Evolutionary conservation across 1,139 yeast species (phyloP), one percentile per base, ranked within the genome.

Genomic region (Geotrichum aggregatum): DNA sequence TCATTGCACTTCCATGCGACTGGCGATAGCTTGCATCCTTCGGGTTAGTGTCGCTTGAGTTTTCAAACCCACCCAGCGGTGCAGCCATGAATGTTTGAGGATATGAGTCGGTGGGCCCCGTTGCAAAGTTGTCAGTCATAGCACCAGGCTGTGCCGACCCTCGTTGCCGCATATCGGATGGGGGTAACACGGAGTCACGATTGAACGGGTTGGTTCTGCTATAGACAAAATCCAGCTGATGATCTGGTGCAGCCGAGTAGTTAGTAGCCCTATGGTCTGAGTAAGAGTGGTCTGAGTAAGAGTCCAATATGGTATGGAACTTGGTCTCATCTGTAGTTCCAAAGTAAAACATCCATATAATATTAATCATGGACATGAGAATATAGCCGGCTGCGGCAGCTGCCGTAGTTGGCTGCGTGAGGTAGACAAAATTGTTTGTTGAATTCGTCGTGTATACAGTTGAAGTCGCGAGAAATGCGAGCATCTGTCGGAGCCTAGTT

Each of bases 311-410:
- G 64, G 84, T 82, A 66, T 87, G 89, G 18, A 88, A 75, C 41
- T 95, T 92, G 21, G 71, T 73, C 47, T 72, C 75, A 36, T 65
- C 66, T 2, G 74, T 63, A 2, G 77, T 70, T 35, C 77, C 98
- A 66, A 85, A 87, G 70, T 89, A 91, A 55, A 89, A 74, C 52
- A 91, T 76, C 96, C 97, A 92, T 33, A 75, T 52, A 30, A 71
- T 61, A 66, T 91, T 87, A 57, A 88, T 76, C 68, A 91, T 87
- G 22, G 94, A 82, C 50, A 88, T 73, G 54, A 92, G 73, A 57
- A 92, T 86, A 61, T 87, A 84, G 3, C 98, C 98, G 0, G 98
- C 96, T 1, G 95, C 88, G 18, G 95, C 91, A 36, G 96, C 94
- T 52, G 87, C 86, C 39, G 80, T 80, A n/a, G 84, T 72, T 11